phyloP scores from a whole-genome alignment of 768 basidiomycete genomes.

The Boletus tylopilopsis region DNA sequence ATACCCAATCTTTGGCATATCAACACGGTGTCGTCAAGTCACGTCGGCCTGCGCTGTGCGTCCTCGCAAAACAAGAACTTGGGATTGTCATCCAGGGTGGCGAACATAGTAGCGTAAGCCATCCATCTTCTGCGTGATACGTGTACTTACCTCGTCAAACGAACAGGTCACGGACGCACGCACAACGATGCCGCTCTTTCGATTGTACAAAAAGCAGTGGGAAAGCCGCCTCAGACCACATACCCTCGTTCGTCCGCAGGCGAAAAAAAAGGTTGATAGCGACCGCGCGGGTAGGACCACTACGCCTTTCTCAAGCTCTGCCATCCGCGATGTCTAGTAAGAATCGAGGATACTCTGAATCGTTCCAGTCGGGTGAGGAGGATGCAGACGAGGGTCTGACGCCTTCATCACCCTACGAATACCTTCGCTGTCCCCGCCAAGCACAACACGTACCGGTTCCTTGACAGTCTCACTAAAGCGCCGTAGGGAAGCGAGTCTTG shows the following conservation, averaged over 20 bases:
- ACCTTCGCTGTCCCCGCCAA: too few relatives aligned
- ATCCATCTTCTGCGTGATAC: not conserved
- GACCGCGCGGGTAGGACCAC: not conserved
- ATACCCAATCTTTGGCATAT: conserved; percentile 62
- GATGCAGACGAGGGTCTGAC: too few relatives aligned
- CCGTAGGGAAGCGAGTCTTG: too few relatives aligned
- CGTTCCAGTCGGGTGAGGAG: not conserved
- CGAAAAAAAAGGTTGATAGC: not conserved
- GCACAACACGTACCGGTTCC: too few relatives aligned
- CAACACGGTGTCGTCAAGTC: conserved; percentile 60
- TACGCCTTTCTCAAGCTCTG: not conserved
- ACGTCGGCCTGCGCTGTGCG: conserved; percentile 70
- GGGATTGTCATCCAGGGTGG: conserved; percentile 79
- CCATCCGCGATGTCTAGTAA: not conserved
- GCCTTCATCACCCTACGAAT: too few relatives aligned
- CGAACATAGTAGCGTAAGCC: conserved; percentile 83
- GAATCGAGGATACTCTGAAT: conserved; percentile 16
- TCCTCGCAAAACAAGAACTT: conserved; percentile 76
- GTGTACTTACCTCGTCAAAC: not conserved
- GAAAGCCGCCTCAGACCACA: conserved; percentile 45
- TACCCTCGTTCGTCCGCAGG: not conserved
- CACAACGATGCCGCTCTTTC: conserved; percentile 92
- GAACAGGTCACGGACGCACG: conserved; percentile 85
- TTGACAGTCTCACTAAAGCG: too few relatives aligned
- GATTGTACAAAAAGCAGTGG: conserved; percentile 80